These are phyloP conservation scores for Catharanthus roseus DNA, from an alignment of 257 asterid genomes.

Conservation along the genomic window DNA sequence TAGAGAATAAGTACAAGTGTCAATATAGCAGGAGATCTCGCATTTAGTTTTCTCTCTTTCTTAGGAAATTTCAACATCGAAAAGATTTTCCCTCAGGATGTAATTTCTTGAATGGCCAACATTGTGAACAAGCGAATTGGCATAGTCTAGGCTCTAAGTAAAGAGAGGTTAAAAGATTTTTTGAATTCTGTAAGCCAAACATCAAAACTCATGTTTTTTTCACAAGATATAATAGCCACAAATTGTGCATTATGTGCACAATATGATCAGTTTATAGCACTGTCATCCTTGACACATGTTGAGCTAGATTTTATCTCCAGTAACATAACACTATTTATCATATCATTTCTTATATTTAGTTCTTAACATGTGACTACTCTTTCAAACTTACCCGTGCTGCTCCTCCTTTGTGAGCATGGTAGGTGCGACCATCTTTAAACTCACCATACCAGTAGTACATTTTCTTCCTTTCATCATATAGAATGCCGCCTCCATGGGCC, in stretches of 20 bases:
- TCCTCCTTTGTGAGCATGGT: constrained; percentile 87
- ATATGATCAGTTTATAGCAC: not conserved
- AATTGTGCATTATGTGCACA: not conserved
- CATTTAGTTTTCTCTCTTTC: not conserved
- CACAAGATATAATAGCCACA: not conserved
- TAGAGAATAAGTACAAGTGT: too few species aligned
- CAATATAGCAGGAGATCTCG: too few species aligned
- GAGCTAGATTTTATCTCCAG: not conserved
- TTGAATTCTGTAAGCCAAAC: not conserved
- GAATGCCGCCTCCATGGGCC: constrained; percentile 96
- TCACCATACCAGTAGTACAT: constrained; percentile 98
- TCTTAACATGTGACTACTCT: not conserved
- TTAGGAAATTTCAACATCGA: not conserved
- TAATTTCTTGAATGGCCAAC: not conserved
- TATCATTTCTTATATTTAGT: not conserved
- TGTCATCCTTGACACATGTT: not conserved
- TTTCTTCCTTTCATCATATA: constrained; percentile 60
- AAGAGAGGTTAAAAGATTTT: not conserved
- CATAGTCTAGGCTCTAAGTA: not conserved
- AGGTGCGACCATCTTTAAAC: constrained; percentile 95
- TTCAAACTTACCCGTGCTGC: constrained; percentile 82
- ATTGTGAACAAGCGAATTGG: not conserved
- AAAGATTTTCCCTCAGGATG: not conserved
- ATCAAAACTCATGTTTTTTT: not conserved
- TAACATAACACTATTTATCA: not conserved